Evolutionary conservation across 495 filamentous ascomycete species (phyloP), one percentile per base, ranked within the genome.

Genomic region (Baudoinia panamericana): DNA sequence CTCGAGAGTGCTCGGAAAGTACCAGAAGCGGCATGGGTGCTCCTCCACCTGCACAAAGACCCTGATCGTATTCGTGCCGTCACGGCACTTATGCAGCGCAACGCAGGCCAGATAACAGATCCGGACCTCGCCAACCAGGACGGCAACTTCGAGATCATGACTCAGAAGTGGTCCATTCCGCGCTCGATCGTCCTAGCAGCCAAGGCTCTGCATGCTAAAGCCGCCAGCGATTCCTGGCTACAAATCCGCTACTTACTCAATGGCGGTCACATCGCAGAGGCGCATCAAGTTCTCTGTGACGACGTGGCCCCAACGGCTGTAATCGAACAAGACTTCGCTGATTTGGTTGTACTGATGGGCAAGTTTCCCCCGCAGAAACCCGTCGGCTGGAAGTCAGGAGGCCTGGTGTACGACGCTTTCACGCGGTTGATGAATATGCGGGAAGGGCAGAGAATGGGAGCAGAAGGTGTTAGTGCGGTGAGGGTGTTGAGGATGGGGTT

Each of bases 321-420:
- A 38, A 82, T 96, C 39, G 79, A 78, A 37, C 70, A 75, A 8
- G 80, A 94, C 52, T 82, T 78, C 41, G 66, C 70, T 12, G 68
- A 66, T 31, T 56, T 93, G 24, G 61, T 70, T 38, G 65, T 65
- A 46, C 58, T 84, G 41, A 58, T 95, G 11, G 63, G 69, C 3
- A 73, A 72, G 36, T 94, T 95, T 39, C 37, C n/a, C 18, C 65
- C 65, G 1, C 62, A 58, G 6, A 63, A 69, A 20, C 56, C 60
- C 22, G 48, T 13, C 6, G 66, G 73, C 16, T 96, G 90, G 90
- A 68, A 76, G 19, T 59, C 68, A 16, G 86, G 83, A 11, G 88
- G 84, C 9, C 71, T 76, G 36, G 72, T 95, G 13, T 95, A 93
- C 50, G 71, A 78, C 33, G 79, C 88, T 41, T 95, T 80, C 59